phyloP scores from a whole-genome alignment of 2,329 filamentous ascomycete genomes.

The Penicillium sp. region DNA sequence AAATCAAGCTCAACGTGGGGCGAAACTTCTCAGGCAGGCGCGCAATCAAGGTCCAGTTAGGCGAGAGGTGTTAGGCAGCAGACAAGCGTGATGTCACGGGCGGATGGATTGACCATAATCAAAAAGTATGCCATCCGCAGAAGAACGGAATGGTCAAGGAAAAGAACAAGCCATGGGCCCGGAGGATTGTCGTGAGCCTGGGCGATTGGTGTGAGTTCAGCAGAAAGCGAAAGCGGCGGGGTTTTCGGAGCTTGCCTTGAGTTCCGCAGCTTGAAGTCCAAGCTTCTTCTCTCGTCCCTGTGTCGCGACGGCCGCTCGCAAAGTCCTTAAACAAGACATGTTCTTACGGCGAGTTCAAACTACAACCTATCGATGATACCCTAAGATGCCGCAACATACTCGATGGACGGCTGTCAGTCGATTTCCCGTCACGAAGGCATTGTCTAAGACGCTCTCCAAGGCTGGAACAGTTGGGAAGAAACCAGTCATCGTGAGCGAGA shows the following conservation, averaged over 20 bases:
- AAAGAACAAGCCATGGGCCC: neutral
- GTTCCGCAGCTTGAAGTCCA: neutral
- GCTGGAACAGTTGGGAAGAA: constrained; percentile 15
- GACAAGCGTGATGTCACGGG: constrained; percentile 9
- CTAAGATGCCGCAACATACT: neutral
- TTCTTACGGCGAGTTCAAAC: neutral
- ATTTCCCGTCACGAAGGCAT: constrained; percentile 29
- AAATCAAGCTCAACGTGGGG: neutral
- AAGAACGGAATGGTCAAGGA: neutral
- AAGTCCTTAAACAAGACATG: too few relatives aligned
- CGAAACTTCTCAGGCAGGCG: neutral
- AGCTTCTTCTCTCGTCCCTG: neutral
- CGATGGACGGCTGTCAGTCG: constrained; percentile 27
- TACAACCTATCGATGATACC: neutral
- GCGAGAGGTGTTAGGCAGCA: constrained; percentile 13
- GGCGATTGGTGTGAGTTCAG: neutral
- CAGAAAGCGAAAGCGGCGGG: neutral
- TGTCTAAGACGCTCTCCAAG: constrained; percentile 18
- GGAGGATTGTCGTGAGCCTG: too few relatives aligned
- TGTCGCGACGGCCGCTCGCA: neutral
- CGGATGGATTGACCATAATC: constrained; percentile 8
- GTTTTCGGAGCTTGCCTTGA: neutral
- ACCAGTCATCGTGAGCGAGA: constrained; percentile 36
- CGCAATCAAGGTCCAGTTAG: neutral
- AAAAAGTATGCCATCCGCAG: constrained; percentile 12